These are phyloP conservation scores for Ilyonectria mors-panacis DNA, from an alignment of 2,329 filamentous ascomycete species.

Conservation along the genomic window DNA sequence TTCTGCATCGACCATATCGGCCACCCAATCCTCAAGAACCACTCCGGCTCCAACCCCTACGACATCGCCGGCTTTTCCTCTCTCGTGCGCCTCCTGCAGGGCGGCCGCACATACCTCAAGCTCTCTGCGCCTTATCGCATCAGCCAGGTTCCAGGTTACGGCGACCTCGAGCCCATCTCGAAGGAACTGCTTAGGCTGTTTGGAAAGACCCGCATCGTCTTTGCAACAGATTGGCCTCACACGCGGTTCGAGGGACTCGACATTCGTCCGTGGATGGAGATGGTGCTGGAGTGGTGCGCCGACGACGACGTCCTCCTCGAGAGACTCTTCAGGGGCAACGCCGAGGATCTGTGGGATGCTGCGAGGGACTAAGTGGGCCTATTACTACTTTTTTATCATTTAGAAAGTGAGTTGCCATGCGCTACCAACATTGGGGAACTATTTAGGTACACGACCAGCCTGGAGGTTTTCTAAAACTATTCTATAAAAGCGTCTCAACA, in stretches of 20 bases:
- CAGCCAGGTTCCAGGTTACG: constrained; percentile 59
- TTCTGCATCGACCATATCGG: constrained; percentile 75
- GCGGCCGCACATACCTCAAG: constrained; percentile 69
- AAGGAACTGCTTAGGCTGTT: constrained; percentile 63
- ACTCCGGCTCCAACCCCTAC: constrained; percentile 43
- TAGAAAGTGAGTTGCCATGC: neutral
- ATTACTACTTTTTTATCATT: neutral
- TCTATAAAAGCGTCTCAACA: too few species aligned
- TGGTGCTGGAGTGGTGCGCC: constrained; percentile 67
- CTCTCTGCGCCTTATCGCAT: constrained; percentile 72
- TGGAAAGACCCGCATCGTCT: constrained; percentile 62
- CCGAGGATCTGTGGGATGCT: constrained; percentile 64
- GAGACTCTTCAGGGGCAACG: constrained; percentile 69
- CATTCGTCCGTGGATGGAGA: constrained; percentile 62
- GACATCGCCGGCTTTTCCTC: constrained; percentile 51
- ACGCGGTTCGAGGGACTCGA: constrained; percentile 72
- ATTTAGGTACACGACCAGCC: too few species aligned
- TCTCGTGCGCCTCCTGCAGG: constrained; percentile 62
- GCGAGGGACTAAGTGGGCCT: constrained; percentile 7
- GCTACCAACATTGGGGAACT: neutral
- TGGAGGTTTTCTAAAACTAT: too few species aligned
- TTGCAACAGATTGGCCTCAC: constrained; percentile 76
- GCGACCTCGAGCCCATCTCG: constrained; percentile 63
- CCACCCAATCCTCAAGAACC: constrained; percentile 57
- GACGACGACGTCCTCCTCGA: constrained; percentile 60